Percentiles rank a stretch among this genome's conserved stretches.
Conservation (phyloP, 352 stramenopile genomes). For the Phytophthora melonis region DNA sequence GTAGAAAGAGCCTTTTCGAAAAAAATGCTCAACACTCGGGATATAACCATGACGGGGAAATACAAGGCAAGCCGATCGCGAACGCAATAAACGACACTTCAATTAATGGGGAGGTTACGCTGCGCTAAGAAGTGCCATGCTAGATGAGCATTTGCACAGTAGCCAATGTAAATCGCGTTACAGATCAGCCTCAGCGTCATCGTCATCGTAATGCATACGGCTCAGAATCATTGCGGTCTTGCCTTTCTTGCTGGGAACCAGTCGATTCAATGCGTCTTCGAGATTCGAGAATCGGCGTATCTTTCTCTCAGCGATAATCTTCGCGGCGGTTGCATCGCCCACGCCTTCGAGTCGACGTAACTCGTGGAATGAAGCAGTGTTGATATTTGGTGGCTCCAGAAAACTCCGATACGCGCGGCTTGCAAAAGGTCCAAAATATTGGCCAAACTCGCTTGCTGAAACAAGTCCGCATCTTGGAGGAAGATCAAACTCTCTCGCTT, state of each 20-base stretch:
- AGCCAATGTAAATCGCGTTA: no score
- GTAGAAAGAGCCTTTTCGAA: constrained; percentile 39
- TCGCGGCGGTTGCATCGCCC: background rate
- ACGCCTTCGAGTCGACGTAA: constrained; percentile 5
- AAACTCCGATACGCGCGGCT: constrained; percentile 20
- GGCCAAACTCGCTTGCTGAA: constrained; percentile 11
- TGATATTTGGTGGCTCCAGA: constrained; percentile 15
- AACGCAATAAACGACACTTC: no score
- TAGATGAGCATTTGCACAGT: no score
- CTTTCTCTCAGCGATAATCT: constrained; percentile 6
- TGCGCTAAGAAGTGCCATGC: no score
- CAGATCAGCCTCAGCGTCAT: background rate
- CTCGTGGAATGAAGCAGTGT: background rate
- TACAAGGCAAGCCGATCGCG: no score
- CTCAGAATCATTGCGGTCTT: background rate
- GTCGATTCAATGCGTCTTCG: constrained; percentile 7
- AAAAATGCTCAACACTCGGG: no score
- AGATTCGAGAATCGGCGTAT: background rate
- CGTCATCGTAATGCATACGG: background rate
- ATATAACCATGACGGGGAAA: no score
- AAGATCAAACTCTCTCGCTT: constrained; percentile 10
- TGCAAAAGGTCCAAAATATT: constrained; percentile 31
- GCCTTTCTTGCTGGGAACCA: constrained; percentile 1
- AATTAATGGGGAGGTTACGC: no score
- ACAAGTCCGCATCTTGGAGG: constrained; percentile 20